Base-by-base conservation (phyloP, 352 stramenopile genomes). In the Phytophthora europaea region DNA sequence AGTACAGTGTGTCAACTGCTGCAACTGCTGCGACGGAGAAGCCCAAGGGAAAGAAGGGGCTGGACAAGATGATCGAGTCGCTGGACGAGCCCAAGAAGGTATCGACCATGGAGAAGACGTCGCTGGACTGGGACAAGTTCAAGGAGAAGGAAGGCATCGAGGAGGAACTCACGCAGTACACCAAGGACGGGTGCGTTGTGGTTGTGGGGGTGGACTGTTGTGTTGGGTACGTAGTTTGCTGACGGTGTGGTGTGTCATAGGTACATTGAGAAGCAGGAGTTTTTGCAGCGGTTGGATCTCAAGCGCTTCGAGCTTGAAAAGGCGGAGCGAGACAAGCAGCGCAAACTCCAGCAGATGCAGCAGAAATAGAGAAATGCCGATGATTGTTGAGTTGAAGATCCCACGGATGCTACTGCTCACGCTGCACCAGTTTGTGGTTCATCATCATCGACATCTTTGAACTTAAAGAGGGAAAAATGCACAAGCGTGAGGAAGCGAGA, bases 181-280 rank as follows among this genome's bases (percentile, higher is more conserved):
- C 89, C 7, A 99, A 99, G 72, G 89, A 98, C 70, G 97, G 93
- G 68, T 94, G 84, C 64, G 78, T 71, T 51, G 15, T 23, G 6
- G 40, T 23, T 50, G 9, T n/a, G 23, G 23, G 36, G 36, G 36
- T 5, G 7, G 43, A 5, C 16, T 51, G 18, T 23, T 51, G 43
- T 16, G 13, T 54, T 36, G 3, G n/a, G 12, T 56, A 2, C 4
- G 4, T 38, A 26, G 20, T 38, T 18, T 18, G 23, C 57, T 45
- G 48, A 58, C 4, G 28, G 51, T 47, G 26, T 40, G 61, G 34
- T 36, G 40, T 50, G 16, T 62, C 67, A 34, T 34, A 88, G 89
- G 7, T 99, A 96, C 79, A 84, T 99, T 59, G 95, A 98, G 62
- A 99, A 98, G 74, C 94, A 99, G 67, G 93, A 99, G 70, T 99